A percentile compares a stretch with the other conserved stretches of the same genome.
Conservation (phyloP, 441 rosid species). For the Gossypium davidsonii region DNA sequence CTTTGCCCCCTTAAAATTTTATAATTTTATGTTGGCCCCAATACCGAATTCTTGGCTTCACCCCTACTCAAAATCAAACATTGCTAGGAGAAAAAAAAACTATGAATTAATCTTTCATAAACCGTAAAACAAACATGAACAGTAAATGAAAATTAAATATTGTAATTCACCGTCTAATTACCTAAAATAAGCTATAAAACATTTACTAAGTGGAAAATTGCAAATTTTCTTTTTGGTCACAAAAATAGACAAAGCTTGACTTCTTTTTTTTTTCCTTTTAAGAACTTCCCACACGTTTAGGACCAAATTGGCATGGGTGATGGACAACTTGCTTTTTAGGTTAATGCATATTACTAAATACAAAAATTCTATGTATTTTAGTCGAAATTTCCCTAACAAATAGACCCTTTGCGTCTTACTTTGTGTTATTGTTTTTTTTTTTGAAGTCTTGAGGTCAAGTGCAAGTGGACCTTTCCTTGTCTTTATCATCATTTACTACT, state of each 20-base stretch:
- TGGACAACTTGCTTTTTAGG: neutral
- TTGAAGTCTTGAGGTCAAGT: neutral
- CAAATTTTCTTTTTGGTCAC: neutral
- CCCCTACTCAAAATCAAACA: too few relatives aligned
- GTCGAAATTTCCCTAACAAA: neutral
- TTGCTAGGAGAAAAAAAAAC: too few relatives aligned
- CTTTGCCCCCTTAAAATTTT: too few relatives aligned
- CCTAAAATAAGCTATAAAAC: slow-evolving; percentile 5
- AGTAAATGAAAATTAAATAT: neutral
- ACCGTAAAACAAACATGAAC: too few relatives aligned
- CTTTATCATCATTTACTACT: neutral
- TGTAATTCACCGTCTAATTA: neutral
- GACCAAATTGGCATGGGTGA: neutral
- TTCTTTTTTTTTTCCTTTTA: neutral
- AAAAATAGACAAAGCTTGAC: neutral
- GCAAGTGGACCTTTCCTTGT: neutral
- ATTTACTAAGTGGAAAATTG: neutral
- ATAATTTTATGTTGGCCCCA: too few relatives aligned
- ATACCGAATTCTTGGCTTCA: too few relatives aligned
- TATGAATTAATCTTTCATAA: too few relatives aligned
- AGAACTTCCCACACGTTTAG: neutral
- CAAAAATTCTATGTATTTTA: neutral
- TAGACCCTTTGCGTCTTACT: neutral
- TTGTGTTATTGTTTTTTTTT: neutral
- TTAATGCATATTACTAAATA: neutral